Conservation (phyloP, 2,329 filamentous ascomycete genomes). For the Neopestalotiopsis sp. region DNA sequence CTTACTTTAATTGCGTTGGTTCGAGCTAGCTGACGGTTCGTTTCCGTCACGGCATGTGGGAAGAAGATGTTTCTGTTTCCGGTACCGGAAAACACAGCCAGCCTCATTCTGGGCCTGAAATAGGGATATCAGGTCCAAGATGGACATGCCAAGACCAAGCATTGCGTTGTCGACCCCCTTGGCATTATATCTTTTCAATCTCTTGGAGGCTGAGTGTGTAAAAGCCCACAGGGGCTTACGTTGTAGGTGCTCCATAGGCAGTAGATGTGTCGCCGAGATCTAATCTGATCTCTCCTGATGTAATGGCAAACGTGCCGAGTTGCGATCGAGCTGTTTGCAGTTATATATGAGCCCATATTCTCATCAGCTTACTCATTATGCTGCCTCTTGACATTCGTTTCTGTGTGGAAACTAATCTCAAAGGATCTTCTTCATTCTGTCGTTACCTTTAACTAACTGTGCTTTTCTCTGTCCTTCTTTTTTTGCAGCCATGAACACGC, state of each 20-base stretch:
- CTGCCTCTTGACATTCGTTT: not conserved
- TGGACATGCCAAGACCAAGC: not conserved
- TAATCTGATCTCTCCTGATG: not conserved
- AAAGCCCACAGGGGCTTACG: too few species aligned
- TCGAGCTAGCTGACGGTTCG: not conserved
- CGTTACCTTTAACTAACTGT: not conserved
- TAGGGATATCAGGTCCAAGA: too few species aligned
- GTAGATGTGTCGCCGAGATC: not conserved
- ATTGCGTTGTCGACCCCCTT: not conserved
- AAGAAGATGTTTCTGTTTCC: not conserved
- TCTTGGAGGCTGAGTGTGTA: not conserved
- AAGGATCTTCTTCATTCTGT: not conserved
- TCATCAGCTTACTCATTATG: not conserved
- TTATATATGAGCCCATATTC: not conserved
- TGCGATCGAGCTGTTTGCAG: not conserved
- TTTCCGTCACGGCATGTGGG: not conserved
- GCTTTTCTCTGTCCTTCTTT: not conserved
- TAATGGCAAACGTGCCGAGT: not conserved
- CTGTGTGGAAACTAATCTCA: not conserved
- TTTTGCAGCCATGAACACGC: not conserved
- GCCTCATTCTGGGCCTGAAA: too few species aligned
- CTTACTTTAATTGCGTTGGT: not conserved
- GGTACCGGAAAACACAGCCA: not conserved
- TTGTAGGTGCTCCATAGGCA: not conserved
- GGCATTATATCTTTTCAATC: not conserved